phyloP scores from a whole-genome alignment of 148 eudicot genomes.

The Linanthus parryae region DNA sequence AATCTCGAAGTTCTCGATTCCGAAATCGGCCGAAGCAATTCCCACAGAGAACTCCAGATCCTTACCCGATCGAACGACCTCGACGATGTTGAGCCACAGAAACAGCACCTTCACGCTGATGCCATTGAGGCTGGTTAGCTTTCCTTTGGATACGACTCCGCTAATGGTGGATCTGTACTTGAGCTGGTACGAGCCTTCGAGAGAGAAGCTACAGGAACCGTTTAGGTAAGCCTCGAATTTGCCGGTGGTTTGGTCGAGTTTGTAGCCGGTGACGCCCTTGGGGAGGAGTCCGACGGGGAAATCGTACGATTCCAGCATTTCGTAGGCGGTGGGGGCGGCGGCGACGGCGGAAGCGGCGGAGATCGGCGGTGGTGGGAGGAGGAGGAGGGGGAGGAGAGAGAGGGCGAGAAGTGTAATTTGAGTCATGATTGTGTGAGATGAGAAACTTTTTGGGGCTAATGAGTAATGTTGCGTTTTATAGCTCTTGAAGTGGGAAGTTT shows the following conservation, averaged over 20 bases:
- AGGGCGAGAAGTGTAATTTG: slow-evolving; percentile 2
- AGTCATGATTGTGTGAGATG: too few species aligned
- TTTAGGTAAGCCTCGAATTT: slow-evolving; percentile 39
- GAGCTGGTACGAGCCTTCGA: slow-evolving; percentile 52
- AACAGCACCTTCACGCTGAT: slow-evolving; percentile 52
- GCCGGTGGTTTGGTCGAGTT: slow-evolving; percentile 33
- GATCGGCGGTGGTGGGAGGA: slow-evolving; percentile 3
- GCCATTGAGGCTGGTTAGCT: slow-evolving; percentile 43
- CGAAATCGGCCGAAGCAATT: slow-evolving; percentile 50
- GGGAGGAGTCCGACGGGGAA: slow-evolving; percentile 63
- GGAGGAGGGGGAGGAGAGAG: slow-evolving; percentile 3
- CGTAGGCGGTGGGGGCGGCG: slow-evolving; percentile 32
- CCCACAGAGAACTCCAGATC: slow-evolving; percentile 59
- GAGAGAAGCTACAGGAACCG: slow-evolving; percentile 43
- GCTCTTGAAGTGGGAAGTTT: too few species aligned
- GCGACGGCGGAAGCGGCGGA: slow-evolving; percentile 7
- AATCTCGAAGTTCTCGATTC: slow-evolving; percentile 35
- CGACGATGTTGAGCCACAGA: slow-evolving; percentile 57
- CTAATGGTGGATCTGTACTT: slow-evolving; percentile 39
- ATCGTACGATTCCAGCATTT: slow-evolving; percentile 39
- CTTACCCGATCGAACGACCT: slow-evolving; percentile 40
- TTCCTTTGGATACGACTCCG: slow-evolving; percentile 37
- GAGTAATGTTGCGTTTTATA: too few species aligned
- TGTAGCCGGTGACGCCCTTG: slow-evolving; percentile 35
- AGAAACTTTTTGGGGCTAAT: too few species aligned